Base-by-base conservation (phyloP, 306 rosid species). In the Casuarina equisetifolia region DNA sequence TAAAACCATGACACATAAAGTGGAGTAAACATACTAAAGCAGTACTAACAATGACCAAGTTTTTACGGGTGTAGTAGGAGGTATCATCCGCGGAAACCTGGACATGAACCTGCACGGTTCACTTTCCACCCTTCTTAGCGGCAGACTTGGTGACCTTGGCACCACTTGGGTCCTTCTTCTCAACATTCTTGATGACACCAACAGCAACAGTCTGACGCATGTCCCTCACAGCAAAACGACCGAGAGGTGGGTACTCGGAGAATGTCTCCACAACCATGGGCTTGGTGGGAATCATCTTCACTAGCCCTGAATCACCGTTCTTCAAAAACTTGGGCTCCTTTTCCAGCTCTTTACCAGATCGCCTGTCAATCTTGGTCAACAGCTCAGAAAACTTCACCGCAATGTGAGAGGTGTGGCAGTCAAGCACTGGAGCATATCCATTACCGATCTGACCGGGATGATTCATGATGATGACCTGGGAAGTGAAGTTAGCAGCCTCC, bases 131-230 rank as follows among this genome's bases (percentile, higher is more conserved):
- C 83, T 90, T 90, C 89, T 87, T 90, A 0, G 70, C 87, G 0
- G 89, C 91, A 17, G 91, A 78, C 76, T 87, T 87, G 85, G 91
- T 87, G 42, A 85, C 84, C 89, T 84, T 86, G 76, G 94, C 92
- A 38, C 84, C 87, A 0, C 79, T 20, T 43, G 94, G 82, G 0
- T 90, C 94, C 86, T 90, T 90, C 89, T 87, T 87, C 82, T 85
- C 89, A 2, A 86, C 89, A 17, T 39, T 55, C 66, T 79, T 79
- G 58, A 79, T 79, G 46, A 79, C 82, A 0, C 82, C 82, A 5
- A 79, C 82, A 36, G 82, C 82, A 4, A 79, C 78, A 3, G 78
- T 79, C 82, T 79, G 78, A 38, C 82, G 67, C 86, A 83, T 76
- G 69, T 84, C 87, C 77, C 87, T 84, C 50, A 84, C 87, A 1